phyloP scores from a whole-genome alignment of 148 eudicot species.

The Tetragonia tetragonoides region DNA sequence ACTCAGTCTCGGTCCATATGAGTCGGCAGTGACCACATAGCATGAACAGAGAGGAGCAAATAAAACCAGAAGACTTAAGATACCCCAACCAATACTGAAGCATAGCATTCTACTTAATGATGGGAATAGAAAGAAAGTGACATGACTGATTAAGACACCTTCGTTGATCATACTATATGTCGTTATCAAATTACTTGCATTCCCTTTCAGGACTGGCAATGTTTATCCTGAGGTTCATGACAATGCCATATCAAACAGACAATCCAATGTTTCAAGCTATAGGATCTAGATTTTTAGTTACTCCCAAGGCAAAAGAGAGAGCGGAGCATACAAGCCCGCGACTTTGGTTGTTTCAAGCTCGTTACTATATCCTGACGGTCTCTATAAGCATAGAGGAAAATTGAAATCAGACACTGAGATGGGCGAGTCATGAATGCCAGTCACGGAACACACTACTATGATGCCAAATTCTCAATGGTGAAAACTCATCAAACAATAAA shows the following conservation, averaged over 20 bases:
- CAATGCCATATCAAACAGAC: not conserved
- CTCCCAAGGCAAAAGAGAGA: not conserved
- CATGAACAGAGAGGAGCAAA: not conserved
- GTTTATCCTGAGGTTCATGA: not conserved
- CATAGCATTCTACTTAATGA: not conserved
- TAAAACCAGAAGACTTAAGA: not conserved
- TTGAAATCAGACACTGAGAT: not conserved
- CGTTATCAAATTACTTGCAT: not conserved
- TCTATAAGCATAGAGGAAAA: not conserved
- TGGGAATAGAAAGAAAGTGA: not conserved
- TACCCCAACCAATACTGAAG: no score
- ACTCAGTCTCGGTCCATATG: no score
- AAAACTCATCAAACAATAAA: not conserved
- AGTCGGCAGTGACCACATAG: no score
- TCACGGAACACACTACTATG: not conserved
- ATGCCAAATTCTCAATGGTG: not conserved
- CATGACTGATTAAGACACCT: not conserved
- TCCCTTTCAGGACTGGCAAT: not conserved
- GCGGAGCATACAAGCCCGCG: not conserved
- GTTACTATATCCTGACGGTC: not conserved
- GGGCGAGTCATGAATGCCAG: not conserved
- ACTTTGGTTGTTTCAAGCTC: not conserved
- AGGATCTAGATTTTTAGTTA: not conserved
- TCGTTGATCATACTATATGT: not conserved
- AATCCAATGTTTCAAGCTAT: not conserved